Conservation (phyloP, 1,139 yeast species). For the Arxiozyma bovina region DNA sequence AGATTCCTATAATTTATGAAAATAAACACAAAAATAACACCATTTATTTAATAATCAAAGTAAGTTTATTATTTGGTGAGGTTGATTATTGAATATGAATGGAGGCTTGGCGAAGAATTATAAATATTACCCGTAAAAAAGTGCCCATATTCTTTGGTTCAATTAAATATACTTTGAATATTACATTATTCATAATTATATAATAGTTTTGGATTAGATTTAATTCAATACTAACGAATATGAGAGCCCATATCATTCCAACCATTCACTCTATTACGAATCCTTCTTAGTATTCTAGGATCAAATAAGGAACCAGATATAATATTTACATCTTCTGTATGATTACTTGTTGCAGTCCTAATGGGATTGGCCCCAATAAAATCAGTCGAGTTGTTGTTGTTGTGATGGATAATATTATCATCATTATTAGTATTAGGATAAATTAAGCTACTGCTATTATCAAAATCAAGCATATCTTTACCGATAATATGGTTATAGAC, state of each 20-base stretch:
- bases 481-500: conserved; percentile 1
- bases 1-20: too few species aligned
- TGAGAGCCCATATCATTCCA: conserved; percentile 5
- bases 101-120: too few species aligned
- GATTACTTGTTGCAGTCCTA: background rate
- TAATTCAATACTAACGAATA: background rate
- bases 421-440: background rate
- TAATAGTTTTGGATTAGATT: background rate
- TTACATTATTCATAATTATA: too few species aligned
- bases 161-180: too few species aligned
- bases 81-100: too few species aligned
- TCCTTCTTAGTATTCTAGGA: conserved; percentile 2
- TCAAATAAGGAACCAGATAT: conserved; percentile 10
- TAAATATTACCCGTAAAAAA: too few species aligned
- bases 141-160: background rate
- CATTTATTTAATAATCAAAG: too few species aligned
- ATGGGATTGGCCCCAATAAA: background rate
- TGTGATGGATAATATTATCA: background rate
- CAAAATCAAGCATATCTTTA: background rate
- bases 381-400: background rate
- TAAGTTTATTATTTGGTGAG: too few species aligned
- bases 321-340: conserved; percentile 1
- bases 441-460: background rate
- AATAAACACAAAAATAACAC: too few species aligned
- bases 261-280: conserved; percentile 5